Evolutionary conservation across 2,329 filamentous ascomycete genomes (phyloP).

Genomic region (Monilinia polystroma): DNA sequence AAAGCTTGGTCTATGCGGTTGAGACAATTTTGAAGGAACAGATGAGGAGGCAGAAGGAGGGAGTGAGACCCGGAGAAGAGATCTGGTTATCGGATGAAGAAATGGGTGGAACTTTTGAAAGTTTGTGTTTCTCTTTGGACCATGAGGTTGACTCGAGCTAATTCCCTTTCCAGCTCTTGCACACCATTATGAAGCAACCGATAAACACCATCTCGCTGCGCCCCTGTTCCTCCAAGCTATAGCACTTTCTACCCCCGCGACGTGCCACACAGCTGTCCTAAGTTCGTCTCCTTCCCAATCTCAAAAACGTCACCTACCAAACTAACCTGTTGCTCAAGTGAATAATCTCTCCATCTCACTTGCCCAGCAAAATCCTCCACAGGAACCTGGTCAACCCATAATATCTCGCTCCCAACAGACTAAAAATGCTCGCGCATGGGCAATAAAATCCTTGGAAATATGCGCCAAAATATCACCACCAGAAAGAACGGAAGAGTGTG

Average conservation of each 20-base stretch:
- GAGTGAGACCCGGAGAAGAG: slow-evolving; percentile 67
- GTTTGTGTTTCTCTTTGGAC: slow-evolving; percentile 41
- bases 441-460: slow-evolving; percentile 69
- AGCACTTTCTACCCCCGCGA: slow-evolving; percentile 59
- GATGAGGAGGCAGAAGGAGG: slow-evolving; percentile 54
- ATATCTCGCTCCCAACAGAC: slow-evolving; percentile 62
- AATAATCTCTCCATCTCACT: slow-evolving; percentile 77
- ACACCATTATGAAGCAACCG: slow-evolving; percentile 70
- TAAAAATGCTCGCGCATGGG: slow-evolving; percentile 73
- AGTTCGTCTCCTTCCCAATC: slow-evolving; percentile 50
- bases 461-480: slow-evolving; percentile 64
- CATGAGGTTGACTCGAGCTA: slow-evolving; percentile 27
- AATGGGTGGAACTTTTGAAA: slow-evolving; percentile 71
- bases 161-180: slow-evolving; percentile 59
- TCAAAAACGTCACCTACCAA: slow-evolving; percentile 14
- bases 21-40: slow-evolving; percentile 76
- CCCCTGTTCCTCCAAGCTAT: slow-evolving; percentile 86
- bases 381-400: slow-evolving; percentile 42
- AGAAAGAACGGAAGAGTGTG: slow-evolving; percentile 73
- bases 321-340: slow-evolving; percentile 49
- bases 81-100: slow-evolving; percentile 69
- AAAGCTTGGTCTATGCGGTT: slow-evolving; percentile 75
- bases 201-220: slow-evolving; percentile 76
- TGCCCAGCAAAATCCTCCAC: slow-evolving; percentile 49
- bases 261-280: slow-evolving; percentile 77